phyloP scores from a whole-genome alignment of 2,329 filamentous ascomycete species.

The Delphinella strobiligena region DNA sequence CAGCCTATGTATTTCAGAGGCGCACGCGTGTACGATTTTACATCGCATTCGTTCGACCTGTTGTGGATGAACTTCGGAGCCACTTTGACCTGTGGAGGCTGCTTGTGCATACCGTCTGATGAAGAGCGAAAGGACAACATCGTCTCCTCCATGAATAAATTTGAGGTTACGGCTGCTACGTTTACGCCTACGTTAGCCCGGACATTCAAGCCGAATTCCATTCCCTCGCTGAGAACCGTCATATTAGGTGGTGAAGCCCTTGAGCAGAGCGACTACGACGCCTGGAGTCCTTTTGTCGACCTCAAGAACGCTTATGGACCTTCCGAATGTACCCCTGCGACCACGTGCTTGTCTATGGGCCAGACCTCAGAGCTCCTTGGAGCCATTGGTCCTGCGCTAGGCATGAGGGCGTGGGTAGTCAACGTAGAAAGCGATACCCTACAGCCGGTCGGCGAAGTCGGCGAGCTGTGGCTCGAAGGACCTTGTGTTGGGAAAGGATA shows the following conservation, averaged over 20 bases:
- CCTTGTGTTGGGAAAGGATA: constrained; percentile 34
- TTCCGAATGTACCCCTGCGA: constrained; percentile 22
- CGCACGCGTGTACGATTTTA: constrained; percentile 4
- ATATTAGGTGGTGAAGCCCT: constrained; percentile 33
- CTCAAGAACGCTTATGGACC: constrained; percentile 35
- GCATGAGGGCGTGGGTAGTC: constrained; percentile 19
- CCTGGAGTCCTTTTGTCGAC: constrained; percentile 26
- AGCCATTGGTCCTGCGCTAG: constrained; percentile 12
- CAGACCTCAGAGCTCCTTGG: constrained; percentile 7
- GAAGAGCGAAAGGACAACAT: constrained; percentile 36
- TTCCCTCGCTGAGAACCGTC: constrained; percentile 30
- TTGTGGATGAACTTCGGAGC: too few species aligned
- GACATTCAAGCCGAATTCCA: constrained; percentile 26
- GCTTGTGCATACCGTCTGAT: constrained; percentile 28
- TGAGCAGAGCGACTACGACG: constrained; percentile 22
- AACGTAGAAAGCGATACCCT: constrained; percentile 17
- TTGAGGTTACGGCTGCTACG: constrained; percentile 29
- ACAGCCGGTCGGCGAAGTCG: constrained; percentile 31
- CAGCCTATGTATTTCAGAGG: too few species aligned
- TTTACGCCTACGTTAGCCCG: constrained; percentile 34
- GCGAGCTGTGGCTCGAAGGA: constrained; percentile 36
- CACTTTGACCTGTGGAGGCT: constrained; percentile 10
- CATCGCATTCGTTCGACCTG: constrained; percentile 1
- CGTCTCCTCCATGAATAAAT: constrained; percentile 25
- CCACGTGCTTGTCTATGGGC: constrained; percentile 10